phyloP scores from a whole-genome alignment of 116 monocot genomes.

The Dioscorea cayenensis region DNA sequence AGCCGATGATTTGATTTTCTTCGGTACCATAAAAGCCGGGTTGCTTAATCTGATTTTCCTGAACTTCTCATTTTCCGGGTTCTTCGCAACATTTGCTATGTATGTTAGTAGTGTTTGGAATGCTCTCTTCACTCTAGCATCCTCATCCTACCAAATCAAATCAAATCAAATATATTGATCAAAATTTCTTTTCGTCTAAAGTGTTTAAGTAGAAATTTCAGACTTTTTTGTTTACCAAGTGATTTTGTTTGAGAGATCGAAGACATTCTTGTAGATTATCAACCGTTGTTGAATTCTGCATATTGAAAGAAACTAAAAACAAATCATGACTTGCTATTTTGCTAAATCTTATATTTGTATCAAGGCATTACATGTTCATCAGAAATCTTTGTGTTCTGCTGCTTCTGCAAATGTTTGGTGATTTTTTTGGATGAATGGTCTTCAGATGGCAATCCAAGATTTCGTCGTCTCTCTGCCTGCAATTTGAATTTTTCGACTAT shows the following conservation, averaged over 20 bases:
- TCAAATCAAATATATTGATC: not conserved
- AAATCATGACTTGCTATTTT: not conserved
- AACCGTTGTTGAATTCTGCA: not conserved
- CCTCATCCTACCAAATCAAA: slow-evolving; percentile 28
- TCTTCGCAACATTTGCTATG: slow-evolving; percentile 24
- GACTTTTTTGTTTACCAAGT: not conserved
- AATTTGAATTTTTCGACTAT: not conserved
- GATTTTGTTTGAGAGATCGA: slow-evolving; percentile 2
- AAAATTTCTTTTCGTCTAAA: too few relatives aligned
- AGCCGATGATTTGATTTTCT: not conserved
- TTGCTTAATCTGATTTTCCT: slow-evolving; percentile 32
- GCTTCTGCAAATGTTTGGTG: not conserved
- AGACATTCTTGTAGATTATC: not conserved
- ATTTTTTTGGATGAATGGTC: not conserved
- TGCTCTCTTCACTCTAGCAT: slow-evolving; percentile 43
- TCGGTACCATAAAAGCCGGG: slow-evolving; percentile 24
- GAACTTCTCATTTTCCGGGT: slow-evolving; percentile 36
- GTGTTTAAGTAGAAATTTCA: too few relatives aligned
- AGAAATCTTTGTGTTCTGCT: not conserved
- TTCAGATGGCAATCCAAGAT: not conserved
- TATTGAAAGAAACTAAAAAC: not conserved
- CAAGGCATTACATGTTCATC: not conserved
- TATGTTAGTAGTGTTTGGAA: slow-evolving; percentile 40
- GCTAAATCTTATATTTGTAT: not conserved
- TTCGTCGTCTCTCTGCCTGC: slow-evolving; percentile 1